These are phyloP conservation scores for Afroboletus lepidellus DNA, from an alignment of 1,284 basidiomycete species.

Conservation along the genomic window DNA sequence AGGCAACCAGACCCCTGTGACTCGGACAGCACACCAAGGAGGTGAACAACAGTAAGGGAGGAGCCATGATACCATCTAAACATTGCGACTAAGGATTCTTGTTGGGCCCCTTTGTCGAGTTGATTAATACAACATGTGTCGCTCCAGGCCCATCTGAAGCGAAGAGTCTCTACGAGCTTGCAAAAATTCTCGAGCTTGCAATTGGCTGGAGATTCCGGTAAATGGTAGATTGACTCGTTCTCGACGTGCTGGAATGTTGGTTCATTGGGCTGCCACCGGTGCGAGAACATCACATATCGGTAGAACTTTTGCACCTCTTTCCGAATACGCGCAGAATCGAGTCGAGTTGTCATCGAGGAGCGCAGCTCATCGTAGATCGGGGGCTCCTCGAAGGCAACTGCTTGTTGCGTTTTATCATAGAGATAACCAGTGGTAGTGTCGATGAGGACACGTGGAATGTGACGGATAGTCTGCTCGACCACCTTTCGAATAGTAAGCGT, in stretches of 20 bases:
- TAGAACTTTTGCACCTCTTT: slow-evolving; percentile 10
- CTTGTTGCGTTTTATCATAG: neutral
- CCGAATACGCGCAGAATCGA: slow-evolving; percentile 6
- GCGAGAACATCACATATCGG: slow-evolving; percentile 18
- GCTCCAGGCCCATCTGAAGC: neutral
- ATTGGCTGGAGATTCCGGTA: neutral
- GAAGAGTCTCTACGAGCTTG: neutral
- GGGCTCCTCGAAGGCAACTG: neutral
- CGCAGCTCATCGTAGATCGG: neutral
- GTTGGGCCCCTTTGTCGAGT: neutral
- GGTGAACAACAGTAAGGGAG: slow-evolving; percentile 2
- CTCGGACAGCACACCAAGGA: neutral
- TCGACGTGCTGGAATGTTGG: slow-evolving; percentile 4
- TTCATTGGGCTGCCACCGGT: slow-evolving; percentile 11
- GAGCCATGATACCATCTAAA: neutral
- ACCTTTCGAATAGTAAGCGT: neutral
- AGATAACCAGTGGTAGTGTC: neutral
- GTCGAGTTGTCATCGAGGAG: slow-evolving; percentile 12
- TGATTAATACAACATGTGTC: slow-evolving; percentile 3
- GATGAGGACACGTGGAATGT: neutral
- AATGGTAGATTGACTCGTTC: neutral
- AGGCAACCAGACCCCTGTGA: neutral
- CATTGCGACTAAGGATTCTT: neutral
- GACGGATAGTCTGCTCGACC: neutral
- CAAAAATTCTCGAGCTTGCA: neutral